Evolutionary conservation across 2,329 filamentous ascomycete genomes (phyloP).

Genomic region (Ophiocordyceps sinensis): DNA sequence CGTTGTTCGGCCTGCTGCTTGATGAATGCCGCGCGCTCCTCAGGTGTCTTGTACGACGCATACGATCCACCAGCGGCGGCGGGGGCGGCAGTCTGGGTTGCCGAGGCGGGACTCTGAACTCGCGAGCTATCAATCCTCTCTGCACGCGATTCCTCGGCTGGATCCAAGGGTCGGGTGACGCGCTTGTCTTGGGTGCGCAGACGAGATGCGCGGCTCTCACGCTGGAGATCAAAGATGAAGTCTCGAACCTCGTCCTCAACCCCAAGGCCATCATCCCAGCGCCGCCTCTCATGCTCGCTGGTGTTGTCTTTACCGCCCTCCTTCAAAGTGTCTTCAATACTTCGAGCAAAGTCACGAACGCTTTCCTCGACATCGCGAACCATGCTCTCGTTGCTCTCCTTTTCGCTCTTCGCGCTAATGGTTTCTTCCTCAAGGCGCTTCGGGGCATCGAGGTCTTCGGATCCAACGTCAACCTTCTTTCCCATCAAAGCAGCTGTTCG

Average conservation of each 20-base stretch:
- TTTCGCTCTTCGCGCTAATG: constrained; percentile 65
- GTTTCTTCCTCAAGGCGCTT: constrained; percentile 83
- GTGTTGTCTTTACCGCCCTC: constrained; percentile 61
- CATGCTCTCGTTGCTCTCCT: constrained; percentile 92
- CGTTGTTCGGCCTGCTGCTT: constrained; percentile 94
- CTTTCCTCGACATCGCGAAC: constrained; percentile 93
- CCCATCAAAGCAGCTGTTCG: constrained; percentile 85
- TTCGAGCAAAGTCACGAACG: constrained; percentile 71
- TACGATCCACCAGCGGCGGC: constrained; percentile 50
- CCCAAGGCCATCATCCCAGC: constrained; percentile 92
- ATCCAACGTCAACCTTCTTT: constrained; percentile 53
- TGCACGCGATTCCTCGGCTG: constrained; percentile 28
- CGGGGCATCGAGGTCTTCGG: constrained; percentile 65
- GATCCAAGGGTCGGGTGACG: constrained; percentile 24
- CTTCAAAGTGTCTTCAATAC: constrained; percentile 77
- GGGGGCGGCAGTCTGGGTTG: constrained; percentile 33
- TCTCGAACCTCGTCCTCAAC: constrained; percentile 95
- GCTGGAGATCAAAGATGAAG: constrained; percentile 93
- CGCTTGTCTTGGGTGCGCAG: constrained; percentile 46
- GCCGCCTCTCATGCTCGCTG: constrained; percentile 76
- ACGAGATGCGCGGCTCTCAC: constrained; percentile 64
- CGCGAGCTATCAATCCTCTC: constrained; percentile 25
- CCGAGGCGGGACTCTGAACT: constrained; percentile 36
- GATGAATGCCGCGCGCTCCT: constrained; percentile 90
- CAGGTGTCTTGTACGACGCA: constrained; percentile 73